Evolutionary conservation across 1,139 yeast species (phyloP).

Genomic region (Saccharomyces hybrid): DNA sequence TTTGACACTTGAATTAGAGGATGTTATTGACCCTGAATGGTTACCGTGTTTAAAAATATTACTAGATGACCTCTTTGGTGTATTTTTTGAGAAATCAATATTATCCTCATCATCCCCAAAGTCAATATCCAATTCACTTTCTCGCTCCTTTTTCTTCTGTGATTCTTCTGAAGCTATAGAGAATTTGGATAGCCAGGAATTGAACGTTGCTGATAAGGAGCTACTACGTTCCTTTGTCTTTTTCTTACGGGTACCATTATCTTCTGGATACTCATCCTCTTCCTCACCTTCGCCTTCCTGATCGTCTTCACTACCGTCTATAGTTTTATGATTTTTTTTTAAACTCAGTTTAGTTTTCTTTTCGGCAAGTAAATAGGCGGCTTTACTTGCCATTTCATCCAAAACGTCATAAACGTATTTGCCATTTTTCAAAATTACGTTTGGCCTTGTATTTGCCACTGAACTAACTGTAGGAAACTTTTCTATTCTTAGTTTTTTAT

Average conservation of each 20-base stretch:
- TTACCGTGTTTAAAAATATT: background rate
- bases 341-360: constrained; percentile 10
- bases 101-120: background rate
- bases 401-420: constrained; percentile 25
- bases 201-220: constrained; percentile 5
- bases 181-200: constrained; percentile 13
- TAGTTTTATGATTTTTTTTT: background rate
- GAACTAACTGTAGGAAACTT: constrained; percentile 17
- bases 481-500: constrained; percentile 3
- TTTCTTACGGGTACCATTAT: background rate
- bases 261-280: background rate
- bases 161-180: constrained; percentile 1
- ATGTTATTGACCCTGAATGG: background rate
- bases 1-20: constrained; percentile 4
- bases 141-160: background rate
- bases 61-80: background rate
- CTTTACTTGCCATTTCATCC: constrained; percentile 22
- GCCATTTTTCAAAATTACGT: constrained; percentile 17
- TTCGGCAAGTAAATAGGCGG: constrained; percentile 15
- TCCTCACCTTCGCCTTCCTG: background rate
- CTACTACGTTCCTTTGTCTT: background rate
- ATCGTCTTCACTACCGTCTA: background rate
- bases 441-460: constrained; percentile 18
- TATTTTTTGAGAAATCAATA: background rate
- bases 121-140: background rate